A percentile compares a stretch with the other conserved stretches of the same genome.
Conservation (phyloP, 2,329 filamentous ascomycete species). For the Madurella mycetomatis region DNA sequence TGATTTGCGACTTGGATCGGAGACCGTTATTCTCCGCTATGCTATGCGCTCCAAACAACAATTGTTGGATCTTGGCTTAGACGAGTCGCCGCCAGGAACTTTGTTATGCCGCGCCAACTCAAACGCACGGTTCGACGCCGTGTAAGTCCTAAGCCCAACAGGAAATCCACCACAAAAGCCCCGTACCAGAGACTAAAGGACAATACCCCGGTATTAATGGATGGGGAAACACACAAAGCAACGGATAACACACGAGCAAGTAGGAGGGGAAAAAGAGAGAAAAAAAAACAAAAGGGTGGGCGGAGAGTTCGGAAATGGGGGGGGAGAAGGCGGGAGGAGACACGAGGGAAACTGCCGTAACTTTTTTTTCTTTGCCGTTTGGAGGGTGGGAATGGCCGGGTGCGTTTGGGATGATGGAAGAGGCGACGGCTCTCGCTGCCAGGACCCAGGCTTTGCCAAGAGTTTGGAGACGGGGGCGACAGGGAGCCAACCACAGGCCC, state of each 20-base stretch:
- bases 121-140: slow-evolving; percentile 8
- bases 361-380: slow-evolving; percentile 27
- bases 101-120: slow-evolving; percentile 10
- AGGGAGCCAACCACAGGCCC: slow-evolving; percentile 12
- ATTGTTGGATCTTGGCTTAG: not conserved
- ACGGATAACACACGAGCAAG: not conserved
- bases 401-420: slow-evolving; percentile 24
- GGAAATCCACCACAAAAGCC: not conserved
- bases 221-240: slow-evolving; percentile 7
- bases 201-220: not conserved
- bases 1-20: slow-evolving; percentile 12
- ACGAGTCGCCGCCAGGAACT: slow-evolving; percentile 4
- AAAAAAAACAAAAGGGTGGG: slow-evolving; percentile 11
- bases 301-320: slow-evolving; percentile 18
- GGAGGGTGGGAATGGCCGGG: slow-evolving; percentile 15
- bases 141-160: slow-evolving; percentile 4
- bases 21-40: slow-evolving; percentile 5
- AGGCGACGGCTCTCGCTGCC: slow-evolving; percentile 21
- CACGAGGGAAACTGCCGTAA: slow-evolving; percentile 15
- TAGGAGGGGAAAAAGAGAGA: not conserved
- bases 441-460: slow-evolving; percentile 16
- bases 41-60: slow-evolving; percentile 7
- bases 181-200: not conserved
- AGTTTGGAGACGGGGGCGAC: slow-evolving; percentile 8
- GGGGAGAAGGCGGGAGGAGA: slow-evolving; percentile 2